A percentile compares a stretch with the other conserved stretches of the same genome.
phyloP scores from a whole-genome alignment of 1,139 yeast species.

The Ashbya aceris region DNA sequence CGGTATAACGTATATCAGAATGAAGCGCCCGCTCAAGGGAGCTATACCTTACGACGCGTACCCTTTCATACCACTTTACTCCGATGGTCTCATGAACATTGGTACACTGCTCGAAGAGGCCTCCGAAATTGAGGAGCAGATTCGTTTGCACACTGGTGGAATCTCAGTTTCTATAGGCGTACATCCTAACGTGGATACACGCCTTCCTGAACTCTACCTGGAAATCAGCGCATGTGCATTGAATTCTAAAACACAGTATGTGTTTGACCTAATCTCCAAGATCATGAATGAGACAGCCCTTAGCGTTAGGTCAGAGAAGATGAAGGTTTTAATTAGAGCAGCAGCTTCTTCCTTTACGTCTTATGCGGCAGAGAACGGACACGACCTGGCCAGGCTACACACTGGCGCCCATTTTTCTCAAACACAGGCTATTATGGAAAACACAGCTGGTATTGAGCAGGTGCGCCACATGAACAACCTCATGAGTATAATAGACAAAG shows the following conservation, averaged over 20 bases:
- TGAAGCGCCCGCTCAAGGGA: conserved; percentile 43
- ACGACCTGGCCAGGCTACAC: conserved; percentile 64
- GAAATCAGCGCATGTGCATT: conserved; percentile 64
- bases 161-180: conserved; percentile 51
- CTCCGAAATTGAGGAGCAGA: conserved; percentile 77
- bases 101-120: conserved; percentile 68
- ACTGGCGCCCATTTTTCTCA: conserved; percentile 59
- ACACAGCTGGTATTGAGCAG: conserved; percentile 65
- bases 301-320: conserved; percentile 54
- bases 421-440: conserved; percentile 52
- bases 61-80: conserved; percentile 66
- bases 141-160: conserved; percentile 81
- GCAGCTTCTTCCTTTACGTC: conserved; percentile 73
- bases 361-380: conserved; percentile 79
- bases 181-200: conserved; percentile 42
- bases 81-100: conserved; percentile 71
- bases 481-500: conserved; percentile 47
- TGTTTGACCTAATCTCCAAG: conserved; percentile 60
- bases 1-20: conserved; percentile 64
- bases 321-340: conserved; percentile 63
- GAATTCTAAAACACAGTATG: conserved; percentile 49
- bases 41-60: conserved; percentile 52
- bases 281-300: conserved; percentile 64
- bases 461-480: conserved; percentile 59
- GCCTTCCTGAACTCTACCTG: conserved; percentile 38